These are phyloP conservation scores for Halophytophthora batemanensis DNA, from an alignment of 352 stramenopile species.

Conservation along the genomic window DNA sequence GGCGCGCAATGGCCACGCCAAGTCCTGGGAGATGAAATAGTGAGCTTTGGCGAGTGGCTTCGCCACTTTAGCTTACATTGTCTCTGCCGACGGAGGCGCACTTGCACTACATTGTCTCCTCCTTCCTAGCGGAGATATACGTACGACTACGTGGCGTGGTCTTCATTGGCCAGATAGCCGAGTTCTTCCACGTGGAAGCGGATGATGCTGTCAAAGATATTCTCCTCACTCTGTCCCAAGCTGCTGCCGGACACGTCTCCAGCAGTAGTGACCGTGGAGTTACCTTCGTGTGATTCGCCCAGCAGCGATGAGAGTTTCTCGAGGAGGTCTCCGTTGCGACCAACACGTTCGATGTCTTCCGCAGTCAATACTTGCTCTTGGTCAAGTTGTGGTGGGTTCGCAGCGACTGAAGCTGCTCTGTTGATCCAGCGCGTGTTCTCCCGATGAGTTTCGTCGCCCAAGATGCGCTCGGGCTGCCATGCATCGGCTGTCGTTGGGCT, in stretches of 20 bases:
- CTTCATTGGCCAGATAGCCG: slow-evolving; percentile 13
- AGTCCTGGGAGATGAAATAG: too few species aligned
- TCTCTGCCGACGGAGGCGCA: too few species aligned
- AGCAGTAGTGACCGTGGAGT: slow-evolving; percentile 27
- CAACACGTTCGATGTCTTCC: slow-evolving; percentile 5
- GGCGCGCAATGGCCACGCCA: too few species aligned
- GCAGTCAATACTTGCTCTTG: too few species aligned
- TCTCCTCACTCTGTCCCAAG: slow-evolving; percentile 5
- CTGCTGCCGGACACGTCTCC: slow-evolving; percentile 18
- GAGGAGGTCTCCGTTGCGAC: slow-evolving; percentile 19
- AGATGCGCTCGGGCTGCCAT: slow-evolving; percentile 7
- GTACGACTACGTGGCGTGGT: slow-evolving; percentile 1
- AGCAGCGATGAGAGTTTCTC: slow-evolving; percentile 29
- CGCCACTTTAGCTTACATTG: too few species aligned
- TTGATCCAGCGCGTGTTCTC: slow-evolving; percentile 16
- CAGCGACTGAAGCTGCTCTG: slow-evolving; percentile 21
- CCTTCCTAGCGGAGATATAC: too few species aligned
- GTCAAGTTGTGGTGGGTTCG: too few species aligned
- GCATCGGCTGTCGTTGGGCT: slow-evolving; percentile 22
- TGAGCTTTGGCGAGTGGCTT: too few species aligned
- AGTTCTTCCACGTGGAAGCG: slow-evolving; percentile 41
- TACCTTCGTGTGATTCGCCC: slow-evolving; percentile 31
- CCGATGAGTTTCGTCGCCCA: slow-evolving; percentile 3
- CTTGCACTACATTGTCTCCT: too few species aligned
- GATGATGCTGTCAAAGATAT: slow-evolving; percentile 40